These are phyloP conservation scores for Neopestalotiopsis clavispora DNA, from an alignment of 2,329 filamentous ascomycete genomes.

Conservation along the genomic window DNA sequence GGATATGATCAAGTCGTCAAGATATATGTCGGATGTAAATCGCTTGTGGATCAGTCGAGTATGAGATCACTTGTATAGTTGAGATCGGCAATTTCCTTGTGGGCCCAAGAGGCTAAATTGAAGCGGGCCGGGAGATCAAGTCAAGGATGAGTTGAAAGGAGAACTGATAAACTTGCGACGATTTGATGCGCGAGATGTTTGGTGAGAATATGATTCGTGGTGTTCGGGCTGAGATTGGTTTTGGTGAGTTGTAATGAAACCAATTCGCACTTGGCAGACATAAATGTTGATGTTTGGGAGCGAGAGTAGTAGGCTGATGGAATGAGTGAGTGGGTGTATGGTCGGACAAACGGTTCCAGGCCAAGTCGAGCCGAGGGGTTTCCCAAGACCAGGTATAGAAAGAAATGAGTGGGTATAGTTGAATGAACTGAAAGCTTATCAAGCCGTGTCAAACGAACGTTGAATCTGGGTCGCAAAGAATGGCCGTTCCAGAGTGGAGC, in stretches of 20 bases:
- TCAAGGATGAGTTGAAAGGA: background rate
- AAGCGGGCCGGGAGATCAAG: conserved; percentile 4
- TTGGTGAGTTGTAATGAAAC: background rate
- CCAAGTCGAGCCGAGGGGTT: conserved; percentile 1
- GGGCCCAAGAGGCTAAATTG: conserved; percentile 7
- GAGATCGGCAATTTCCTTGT: conserved; percentile 9
- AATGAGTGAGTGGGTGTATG: background rate
- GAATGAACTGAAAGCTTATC: background rate
- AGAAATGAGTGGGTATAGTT: conserved; percentile 11
- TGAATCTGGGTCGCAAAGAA: conserved; percentile 7
- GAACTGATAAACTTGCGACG: background rate
- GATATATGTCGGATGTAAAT: background rate
- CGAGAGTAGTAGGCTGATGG: background rate
- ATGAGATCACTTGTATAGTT: background rate
- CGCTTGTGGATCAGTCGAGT: background rate
- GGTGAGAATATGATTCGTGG: background rate
- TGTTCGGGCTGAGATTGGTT: background rate
- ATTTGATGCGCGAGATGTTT: background rate
- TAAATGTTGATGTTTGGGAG: conserved; percentile 13
- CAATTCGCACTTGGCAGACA: conserved; percentile 1
- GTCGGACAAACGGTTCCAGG: background rate
- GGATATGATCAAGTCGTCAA: background rate
- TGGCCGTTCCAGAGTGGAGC: conserved; percentile 8
- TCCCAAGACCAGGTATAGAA: conserved; percentile 8
- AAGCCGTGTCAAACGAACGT: conserved; percentile 11